Percentiles rank a stretch among this genome's conserved stretches.
These are phyloP conservation scores for Naganishia kalamii DNA, from an alignment of 768 basidiomycete species.

Conservation along the genomic window DNA sequence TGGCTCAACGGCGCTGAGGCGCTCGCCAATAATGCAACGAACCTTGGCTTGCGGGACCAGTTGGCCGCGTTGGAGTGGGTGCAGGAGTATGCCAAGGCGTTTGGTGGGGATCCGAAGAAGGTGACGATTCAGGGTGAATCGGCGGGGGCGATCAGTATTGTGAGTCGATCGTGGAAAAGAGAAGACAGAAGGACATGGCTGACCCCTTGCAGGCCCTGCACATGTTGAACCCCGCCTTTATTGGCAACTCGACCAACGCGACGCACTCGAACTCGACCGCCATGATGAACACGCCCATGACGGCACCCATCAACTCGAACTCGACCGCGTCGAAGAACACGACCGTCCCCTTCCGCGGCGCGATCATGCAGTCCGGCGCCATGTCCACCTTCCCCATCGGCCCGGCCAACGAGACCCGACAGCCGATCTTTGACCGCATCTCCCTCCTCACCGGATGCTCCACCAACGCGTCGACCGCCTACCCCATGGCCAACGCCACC, in stretches of 20 bases:
- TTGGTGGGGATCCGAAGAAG: slow-evolving; percentile 60
- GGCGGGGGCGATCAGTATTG: slow-evolving; percentile 55
- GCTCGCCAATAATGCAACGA: slow-evolving; percentile 41
- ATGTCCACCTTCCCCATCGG: slow-evolving; percentile 29
- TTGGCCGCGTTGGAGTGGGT: slow-evolving; percentile 57
- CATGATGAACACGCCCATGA: neutral
- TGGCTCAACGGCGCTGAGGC: slow-evolving; percentile 43
- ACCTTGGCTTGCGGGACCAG: slow-evolving; percentile 61
- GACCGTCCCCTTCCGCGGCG: slow-evolving; percentile 4
- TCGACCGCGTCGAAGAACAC: slow-evolving; percentile 1
- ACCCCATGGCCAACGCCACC: slow-evolving; percentile 4
- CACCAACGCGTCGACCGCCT: slow-evolving; percentile 18
- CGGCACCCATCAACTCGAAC: slow-evolving; percentile 17
- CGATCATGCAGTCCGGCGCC: slow-evolving; percentile 38
- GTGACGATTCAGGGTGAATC: slow-evolving; percentile 58
- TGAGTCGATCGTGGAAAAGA: too few species aligned
- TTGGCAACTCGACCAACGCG: neutral
- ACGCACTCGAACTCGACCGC: slow-evolving; percentile 5
- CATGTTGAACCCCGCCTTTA: slow-evolving; percentile 32
- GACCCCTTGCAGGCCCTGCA: slow-evolving; percentile 38
- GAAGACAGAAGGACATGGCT: slow-evolving; percentile 9
- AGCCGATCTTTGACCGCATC: slow-evolving; percentile 34
- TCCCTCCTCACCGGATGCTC: slow-evolving; percentile 31
- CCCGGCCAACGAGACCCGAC: slow-evolving; percentile 28
- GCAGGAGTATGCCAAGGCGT: slow-evolving; percentile 60